Base-by-base conservation (phyloP, 2,329 filamentous ascomycete species). In the Chaetomium olivaceum region DNA sequence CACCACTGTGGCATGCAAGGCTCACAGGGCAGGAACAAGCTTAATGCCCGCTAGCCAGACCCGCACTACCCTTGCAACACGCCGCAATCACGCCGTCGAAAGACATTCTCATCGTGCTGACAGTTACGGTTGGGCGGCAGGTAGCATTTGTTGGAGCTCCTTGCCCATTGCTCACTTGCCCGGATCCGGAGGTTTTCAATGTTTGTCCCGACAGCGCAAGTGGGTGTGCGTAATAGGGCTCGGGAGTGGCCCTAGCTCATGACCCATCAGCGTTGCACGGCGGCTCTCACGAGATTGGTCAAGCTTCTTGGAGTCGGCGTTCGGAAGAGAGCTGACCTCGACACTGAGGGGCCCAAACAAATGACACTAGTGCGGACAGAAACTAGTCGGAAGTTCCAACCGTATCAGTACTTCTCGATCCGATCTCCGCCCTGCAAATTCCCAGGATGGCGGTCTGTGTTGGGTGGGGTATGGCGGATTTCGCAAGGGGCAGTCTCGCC, bases 391-490 rank as follows among this genome's bases (percentile, higher is more conserved):
- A 43, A 43, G 16, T 43, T 19, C 63, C 62, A 58, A 63, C 60
- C 43, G 55, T 56, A 63, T 65, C 68, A 69, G 68, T 67, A 64
- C 61, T 67, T 64, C 61, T 67, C 64, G 67, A 70, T 70, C 67
- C 65, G 65, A 67, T 70, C 67, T 67, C 67, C 60, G 43, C 39
- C 31, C 57, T 62, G 46, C 48, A 50, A 58, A 52, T 19, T 31
- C 51, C 29, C 43, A 55, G 25, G 29, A 61, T 67, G 48, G 57
- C 46, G 43, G 39, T 55, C 57, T 36, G 61, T 36, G 60, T 58
- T 57, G 48, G 16, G 21, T 46, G 58, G 29, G 19, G 39, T 48
- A 61, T 62, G 39, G 57, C 21, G 62, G 33, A 51, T 56, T n/a
- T 46, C n/a, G 16, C 29, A 33, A 21, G 52, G 52, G 29, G 50